Evolutionary conservation across 2,329 filamentous ascomycete species (phyloP).

Genomic region (Tricladium varicosporioides): DNA sequence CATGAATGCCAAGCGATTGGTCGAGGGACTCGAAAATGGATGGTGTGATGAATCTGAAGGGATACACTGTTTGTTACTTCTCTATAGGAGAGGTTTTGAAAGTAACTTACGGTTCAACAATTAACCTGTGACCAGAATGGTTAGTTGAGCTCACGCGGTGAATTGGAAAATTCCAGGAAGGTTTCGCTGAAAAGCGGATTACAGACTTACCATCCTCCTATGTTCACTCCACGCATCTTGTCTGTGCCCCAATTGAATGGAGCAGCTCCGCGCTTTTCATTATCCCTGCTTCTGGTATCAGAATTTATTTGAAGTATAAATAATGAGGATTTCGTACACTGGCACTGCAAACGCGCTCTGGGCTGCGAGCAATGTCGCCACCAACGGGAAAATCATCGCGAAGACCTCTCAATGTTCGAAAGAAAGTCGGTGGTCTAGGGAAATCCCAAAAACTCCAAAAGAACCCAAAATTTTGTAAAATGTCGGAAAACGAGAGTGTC

Average conservation of each 20-base stretch:
- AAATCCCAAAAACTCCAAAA: no score
- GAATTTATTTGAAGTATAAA: background rate
- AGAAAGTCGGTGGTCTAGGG: background rate
- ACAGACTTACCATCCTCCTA: constrained; percentile 28
- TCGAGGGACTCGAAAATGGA: constrained; percentile 42
- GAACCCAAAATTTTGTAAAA: no score
- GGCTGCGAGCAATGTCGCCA: background rate
- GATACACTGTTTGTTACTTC: constrained; percentile 43
- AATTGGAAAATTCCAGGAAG: no score
- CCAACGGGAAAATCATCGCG: background rate
- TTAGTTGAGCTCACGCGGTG: background rate
- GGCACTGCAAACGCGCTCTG: background rate
- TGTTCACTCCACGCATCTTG: constrained; percentile 38
- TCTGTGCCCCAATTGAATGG: constrained; percentile 45
- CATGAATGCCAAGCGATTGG: constrained; percentile 22
- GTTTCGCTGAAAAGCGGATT: no score
- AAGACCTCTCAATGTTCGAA: background rate
- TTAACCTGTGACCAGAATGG: background rate
- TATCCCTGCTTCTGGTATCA: background rate
- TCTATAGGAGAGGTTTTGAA: background rate
- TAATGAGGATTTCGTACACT: background rate
- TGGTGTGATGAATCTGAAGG: constrained; percentile 38
- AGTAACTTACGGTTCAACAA: background rate
- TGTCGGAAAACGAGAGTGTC: background rate
- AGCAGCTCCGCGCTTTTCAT: constrained; percentile 18